Evolutionary conservation across 2,329 filamentous ascomycete genomes (phyloP).

Genomic region (Phyllosticta paracitricarpa): DNA sequence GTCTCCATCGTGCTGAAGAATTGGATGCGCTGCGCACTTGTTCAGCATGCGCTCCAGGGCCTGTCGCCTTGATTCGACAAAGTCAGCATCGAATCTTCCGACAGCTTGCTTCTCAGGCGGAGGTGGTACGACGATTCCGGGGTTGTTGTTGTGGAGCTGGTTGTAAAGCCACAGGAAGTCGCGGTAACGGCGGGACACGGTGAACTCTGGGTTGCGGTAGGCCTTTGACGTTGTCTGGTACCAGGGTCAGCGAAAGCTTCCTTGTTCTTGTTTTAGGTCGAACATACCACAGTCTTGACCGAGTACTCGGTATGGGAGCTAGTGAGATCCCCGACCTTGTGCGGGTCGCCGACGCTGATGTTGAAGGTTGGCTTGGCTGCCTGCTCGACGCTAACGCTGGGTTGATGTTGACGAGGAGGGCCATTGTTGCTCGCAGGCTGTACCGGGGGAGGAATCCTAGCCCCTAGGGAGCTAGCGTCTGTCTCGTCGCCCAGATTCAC

Average conservation of each 20-base stretch:
- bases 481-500: slow-evolving; percentile 63
- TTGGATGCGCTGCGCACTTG: slow-evolving; percentile 82
- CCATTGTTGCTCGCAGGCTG: slow-evolving; percentile 41
- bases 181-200: slow-evolving; percentile 85
- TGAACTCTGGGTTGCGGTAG: slow-evolving; percentile 85
- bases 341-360: slow-evolving; percentile 88
- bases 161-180: slow-evolving; percentile 98
- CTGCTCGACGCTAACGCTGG: slow-evolving; percentile 85
- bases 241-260: slow-evolving; percentile 4
- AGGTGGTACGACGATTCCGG: slow-evolving; percentile 87
- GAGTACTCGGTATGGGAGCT: slow-evolving; percentile 97
- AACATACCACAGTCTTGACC: slow-evolving; percentile 73
- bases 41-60: slow-evolving; percentile 97
- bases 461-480: slow-evolving; percentile 36
- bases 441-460: slow-evolving; percentile 56
- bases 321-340: slow-evolving; percentile 94
- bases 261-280: not conserved
- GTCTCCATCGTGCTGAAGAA: slow-evolving; percentile 85
- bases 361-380: slow-evolving; percentile 85
- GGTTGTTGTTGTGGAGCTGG: slow-evolving; percentile 86
- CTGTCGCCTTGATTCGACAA: slow-evolving; percentile 83
- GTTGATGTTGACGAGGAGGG: slow-evolving; percentile 47
- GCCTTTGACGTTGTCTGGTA: slow-evolving; percentile 83
- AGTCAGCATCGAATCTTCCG: slow-evolving; percentile 90
- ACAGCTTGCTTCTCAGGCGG: slow-evolving; percentile 97